Percentiles rank a stretch among this genome's conserved stretches.
These are phyloP conservation scores for Strigomonas culicis DNA, from an alignment of 208 protist genomes.

Conservation along the genomic window DNA sequence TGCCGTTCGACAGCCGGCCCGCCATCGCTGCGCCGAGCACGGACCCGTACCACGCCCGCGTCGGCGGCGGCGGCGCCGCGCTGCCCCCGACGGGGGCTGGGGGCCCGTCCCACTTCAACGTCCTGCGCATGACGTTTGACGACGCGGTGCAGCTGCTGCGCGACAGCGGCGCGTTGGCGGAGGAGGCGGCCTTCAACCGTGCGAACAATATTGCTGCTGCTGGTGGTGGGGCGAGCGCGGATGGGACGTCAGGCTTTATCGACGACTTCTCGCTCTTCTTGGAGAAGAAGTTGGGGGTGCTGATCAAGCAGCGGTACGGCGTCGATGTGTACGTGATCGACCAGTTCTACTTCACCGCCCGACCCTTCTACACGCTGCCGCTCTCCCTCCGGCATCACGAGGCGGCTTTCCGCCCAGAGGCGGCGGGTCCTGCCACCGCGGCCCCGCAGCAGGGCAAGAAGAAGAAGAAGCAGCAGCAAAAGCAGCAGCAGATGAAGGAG, in stretches of 20 bases:
- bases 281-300: constrained; percentile 91
- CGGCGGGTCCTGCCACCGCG: background rate
- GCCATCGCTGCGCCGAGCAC: background rate
- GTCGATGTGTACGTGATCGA: constrained; percentile 99
- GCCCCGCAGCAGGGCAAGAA: background rate
- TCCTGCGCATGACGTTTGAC: constrained; percentile 56
- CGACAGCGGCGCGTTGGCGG: constrained; percentile 2
- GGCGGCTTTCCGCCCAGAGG: too few relatives aligned
- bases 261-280: constrained; percentile 87
- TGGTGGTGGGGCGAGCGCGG: background rate
- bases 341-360: constrained; percentile 91
- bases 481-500: constrained; percentile 13
- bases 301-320: constrained; percentile 96
- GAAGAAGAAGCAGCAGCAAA: background rate
- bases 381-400: constrained; percentile 1
- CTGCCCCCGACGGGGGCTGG: constrained; percentile 1
- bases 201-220: background rate
- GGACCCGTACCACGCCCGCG: constrained; percentile 48
- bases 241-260: constrained; percentile 15
- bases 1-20: constrained; percentile 11
- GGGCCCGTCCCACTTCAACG: constrained; percentile 11
- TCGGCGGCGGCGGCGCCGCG: constrained; percentile 22
- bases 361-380: constrained; percentile 99
- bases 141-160: constrained; percentile 41
- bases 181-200: constrained; percentile 5